Evolutionary conservation across 2,329 filamentous ascomycete species (phyloP).

Genomic region (Orbilia brochopaga): DNA sequence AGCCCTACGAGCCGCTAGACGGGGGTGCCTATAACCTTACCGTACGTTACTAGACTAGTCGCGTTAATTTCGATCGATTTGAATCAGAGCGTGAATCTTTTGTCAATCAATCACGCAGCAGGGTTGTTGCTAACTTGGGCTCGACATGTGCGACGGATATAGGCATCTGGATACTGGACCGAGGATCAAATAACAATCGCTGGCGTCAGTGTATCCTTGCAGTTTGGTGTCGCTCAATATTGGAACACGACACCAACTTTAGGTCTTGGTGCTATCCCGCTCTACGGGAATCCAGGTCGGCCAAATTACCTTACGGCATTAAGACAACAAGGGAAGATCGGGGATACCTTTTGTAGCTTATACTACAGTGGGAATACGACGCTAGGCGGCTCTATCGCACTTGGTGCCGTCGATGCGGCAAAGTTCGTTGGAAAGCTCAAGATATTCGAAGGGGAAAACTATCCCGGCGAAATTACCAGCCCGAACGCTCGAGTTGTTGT

Average conservation of each 20-base stretch:
- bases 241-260: slow-evolving; percentile 11
- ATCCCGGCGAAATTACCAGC: neutral
- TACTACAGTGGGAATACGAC: slow-evolving; percentile 9
- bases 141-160: neutral
- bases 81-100: too few species aligned
- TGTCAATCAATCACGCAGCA: too few species aligned
- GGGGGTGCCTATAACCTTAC: too few species aligned
- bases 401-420: slow-evolving; percentile 10
- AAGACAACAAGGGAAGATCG: slow-evolving; percentile 3
- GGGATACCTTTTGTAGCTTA: neutral
- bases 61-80: too few species aligned
- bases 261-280: neutral
- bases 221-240: slow-evolving; percentile 10
- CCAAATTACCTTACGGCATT: neutral
- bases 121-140: neutral
- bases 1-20: too few species aligned
- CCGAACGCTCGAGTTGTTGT: neutral
- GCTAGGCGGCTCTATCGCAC: neutral
- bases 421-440: slow-evolving; percentile 6
- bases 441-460: neutral
- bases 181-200: neutral
- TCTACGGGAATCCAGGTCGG: neutral
- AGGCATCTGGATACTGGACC: neutral
- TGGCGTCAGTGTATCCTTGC: neutral
- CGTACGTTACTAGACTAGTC: too few species aligned